These are phyloP conservation scores for Ophiostoma sp. DNA, from an alignment of 2,329 filamentous ascomycete species.

Conservation along the genomic window DNA sequence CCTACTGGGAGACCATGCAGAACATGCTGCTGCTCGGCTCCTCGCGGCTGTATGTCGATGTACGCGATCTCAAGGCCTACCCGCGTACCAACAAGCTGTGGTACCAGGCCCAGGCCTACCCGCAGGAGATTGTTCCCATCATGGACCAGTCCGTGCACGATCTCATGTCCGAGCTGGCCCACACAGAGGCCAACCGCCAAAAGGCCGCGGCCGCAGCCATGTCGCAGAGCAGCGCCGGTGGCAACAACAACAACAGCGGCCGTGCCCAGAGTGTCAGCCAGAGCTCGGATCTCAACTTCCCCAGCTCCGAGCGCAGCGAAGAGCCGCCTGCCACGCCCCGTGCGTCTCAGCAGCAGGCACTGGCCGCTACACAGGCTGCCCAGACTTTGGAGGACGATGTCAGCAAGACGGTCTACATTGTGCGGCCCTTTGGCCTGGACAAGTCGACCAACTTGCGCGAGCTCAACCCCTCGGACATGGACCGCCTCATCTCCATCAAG, in stretches of 20 bases:
- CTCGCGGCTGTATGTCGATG: constrained; percentile 81
- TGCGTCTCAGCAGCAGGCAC: constrained; percentile 45
- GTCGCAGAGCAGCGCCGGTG: constrained; percentile 36
- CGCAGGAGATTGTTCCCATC: constrained; percentile 91
- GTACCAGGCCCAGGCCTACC: constrained; percentile 92
- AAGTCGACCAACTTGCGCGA: constrained; percentile 88
- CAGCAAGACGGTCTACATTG: constrained; percentile 75
- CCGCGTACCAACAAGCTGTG: constrained; percentile 90
- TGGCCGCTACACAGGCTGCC: constrained; percentile 16
- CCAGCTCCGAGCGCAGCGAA: constrained; percentile 73
- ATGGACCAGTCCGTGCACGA: constrained; percentile 97
- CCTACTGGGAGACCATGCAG: constrained; percentile 82
- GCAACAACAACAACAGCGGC: constrained; percentile 7
- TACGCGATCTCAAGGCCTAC: constrained; percentile 86
- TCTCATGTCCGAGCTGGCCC: constrained; percentile 84
- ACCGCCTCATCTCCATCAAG: constrained; percentile 92
- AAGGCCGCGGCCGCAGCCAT: constrained; percentile 45
- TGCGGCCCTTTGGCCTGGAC: constrained; percentile 86
- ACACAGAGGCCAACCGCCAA: constrained; percentile 72
- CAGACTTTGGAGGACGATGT: constrained; percentile 73
- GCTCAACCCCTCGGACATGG: constrained; percentile 84
- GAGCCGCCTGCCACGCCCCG: constrained; percentile 46
- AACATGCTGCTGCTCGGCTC: constrained; percentile 88
- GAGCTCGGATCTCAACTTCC: constrained; percentile 75
- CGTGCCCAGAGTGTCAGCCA: constrained; percentile 34